Base-by-base conservation (phyloP, 2,329 filamentous ascomycete species). In the Paracorniculantispora psalliotae region DNA sequence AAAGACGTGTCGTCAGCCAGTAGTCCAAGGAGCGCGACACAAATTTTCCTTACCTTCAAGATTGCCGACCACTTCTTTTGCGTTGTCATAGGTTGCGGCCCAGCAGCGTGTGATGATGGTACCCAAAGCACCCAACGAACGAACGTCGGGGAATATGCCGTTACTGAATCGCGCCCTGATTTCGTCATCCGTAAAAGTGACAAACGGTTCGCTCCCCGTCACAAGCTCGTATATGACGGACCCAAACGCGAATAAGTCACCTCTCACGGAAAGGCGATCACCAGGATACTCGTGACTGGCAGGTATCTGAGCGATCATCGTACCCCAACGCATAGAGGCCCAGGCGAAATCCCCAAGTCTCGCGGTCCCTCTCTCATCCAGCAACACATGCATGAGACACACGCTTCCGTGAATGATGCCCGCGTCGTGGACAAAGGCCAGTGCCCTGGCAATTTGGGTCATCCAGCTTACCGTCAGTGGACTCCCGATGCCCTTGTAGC, bases 271-370 rank as follows among this genome's bases (percentile, higher is more conserved):
- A 13, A 21, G 10, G n/a, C 52, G 52, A 30, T 55, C 19, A 10
- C 52, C 41, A 7, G 52, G 52, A 30, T 43, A 55, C 41, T 55
- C 41, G 41, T 55, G 41, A 35, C 52, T 55, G 5, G 52, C 52
- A 1, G 23, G 8, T 2, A n/a, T 2, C 23, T 37, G 6, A 4
- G 52, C 39, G 10, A 3, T 2, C 6, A 55, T 39, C 8, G 19
- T 9, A 8, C 3, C 5, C 1, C 39, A 55, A 9, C 39, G 19
- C 17, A 47, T 15, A 13, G 52, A 37, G 8, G 26, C 30, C 49
- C 52, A 46, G 3, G 52, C 52, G 35, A 55, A 47, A 25, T 47
- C 52, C 39, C n/a, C 39, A 19, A 47, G 26, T 12, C 9, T 26
- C 3, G 52, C 52, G 19, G 46, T 37, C 5, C 39, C 39, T 30